Evolutionary conservation across 306 rosid genomes (phyloP).

Genomic region (Glycine soja): DNA sequence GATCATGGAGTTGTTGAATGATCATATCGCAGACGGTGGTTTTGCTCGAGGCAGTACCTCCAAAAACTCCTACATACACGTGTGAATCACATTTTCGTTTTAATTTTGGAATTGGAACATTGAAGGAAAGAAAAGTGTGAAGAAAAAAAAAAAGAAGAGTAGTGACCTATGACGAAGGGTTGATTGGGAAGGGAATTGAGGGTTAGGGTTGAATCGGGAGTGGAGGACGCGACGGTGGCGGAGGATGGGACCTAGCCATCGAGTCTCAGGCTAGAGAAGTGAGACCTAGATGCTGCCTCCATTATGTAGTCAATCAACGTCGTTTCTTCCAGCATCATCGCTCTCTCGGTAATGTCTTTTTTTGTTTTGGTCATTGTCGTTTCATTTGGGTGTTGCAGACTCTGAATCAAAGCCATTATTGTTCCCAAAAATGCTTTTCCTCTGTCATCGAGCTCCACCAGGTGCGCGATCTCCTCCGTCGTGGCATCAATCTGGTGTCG

Average conservation of each 20-base stretch:
- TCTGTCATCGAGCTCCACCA: too few species aligned
- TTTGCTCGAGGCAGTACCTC: slow-evolving; percentile 99
- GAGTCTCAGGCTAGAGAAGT: slow-evolving; percentile 85
- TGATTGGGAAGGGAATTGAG: slow-evolving; percentile 64
- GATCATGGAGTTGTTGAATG: slow-evolving; percentile 98
- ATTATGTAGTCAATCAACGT: slow-evolving; percentile 78
- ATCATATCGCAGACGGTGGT: slow-evolving; percentile 99
- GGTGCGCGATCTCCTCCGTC: too few species aligned
- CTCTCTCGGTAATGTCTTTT: too few species aligned
- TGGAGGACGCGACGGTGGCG: slow-evolving; percentile 49
- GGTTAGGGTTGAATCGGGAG: slow-evolving; percentile 46
- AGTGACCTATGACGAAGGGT: slow-evolving; percentile 87
- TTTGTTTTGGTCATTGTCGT: too few species aligned
- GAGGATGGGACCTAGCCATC: slow-evolving; percentile 69
- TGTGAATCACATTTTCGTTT: background rate
- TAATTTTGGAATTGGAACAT: background rate
- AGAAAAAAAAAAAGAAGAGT: background rate
- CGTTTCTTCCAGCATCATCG: slow-evolving; percentile 74
- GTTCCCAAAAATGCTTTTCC: too few species aligned
- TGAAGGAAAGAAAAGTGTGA: background rate
- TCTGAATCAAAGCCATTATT: too few species aligned
- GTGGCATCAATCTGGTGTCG: too few species aligned
- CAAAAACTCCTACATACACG: slow-evolving; percentile 80
- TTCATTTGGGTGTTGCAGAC: background rate
- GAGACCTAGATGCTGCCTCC: slow-evolving; percentile 96